Conservation (phyloP, 2,329 filamentous ascomycete species). For the Colletotrichum tropicicola region DNA sequence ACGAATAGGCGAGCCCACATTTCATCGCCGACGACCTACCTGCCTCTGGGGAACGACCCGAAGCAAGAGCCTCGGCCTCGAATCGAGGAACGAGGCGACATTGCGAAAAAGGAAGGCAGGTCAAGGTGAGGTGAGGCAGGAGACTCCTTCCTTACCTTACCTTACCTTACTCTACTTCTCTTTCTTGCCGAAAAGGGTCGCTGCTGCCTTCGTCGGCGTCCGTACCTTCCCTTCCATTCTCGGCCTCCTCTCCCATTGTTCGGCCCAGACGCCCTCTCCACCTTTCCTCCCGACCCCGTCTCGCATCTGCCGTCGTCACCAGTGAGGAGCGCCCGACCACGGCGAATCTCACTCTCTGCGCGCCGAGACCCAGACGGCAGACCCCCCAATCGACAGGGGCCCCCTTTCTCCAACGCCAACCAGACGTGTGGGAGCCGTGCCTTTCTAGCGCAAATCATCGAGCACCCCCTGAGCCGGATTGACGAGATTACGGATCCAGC, state of each 20-base stretch:
- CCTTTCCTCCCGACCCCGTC: neutral
- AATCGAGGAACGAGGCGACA: neutral
- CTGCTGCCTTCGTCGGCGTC: no score
- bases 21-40: neutral
- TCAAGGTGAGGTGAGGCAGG: neutral
- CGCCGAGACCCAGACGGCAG: neutral
- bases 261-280: neutral
- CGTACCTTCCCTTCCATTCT: neutral
- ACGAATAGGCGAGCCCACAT: neutral
- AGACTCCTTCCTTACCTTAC: neutral
- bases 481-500: slow-evolving; percentile 27
- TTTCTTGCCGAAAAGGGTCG: no score
- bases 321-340: neutral
- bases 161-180: neutral
- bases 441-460: slow-evolving; percentile 20
- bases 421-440: slow-evolving; percentile 14
- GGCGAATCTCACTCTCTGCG: neutral
- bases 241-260: neutral
- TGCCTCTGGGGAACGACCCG: neutral
- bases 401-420: slow-evolving; percentile 17
- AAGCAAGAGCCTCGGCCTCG: neutral
- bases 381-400: neutral
- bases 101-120: neutral
- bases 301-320: neutral
- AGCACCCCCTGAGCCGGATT: slow-evolving; percentile 21